Evolutionary conservation across 192 early-diverging fungal species (phyloP), one percentile per base, ranked within the genome.

Genomic region (Gorgonomyces haynaldii): DNA sequence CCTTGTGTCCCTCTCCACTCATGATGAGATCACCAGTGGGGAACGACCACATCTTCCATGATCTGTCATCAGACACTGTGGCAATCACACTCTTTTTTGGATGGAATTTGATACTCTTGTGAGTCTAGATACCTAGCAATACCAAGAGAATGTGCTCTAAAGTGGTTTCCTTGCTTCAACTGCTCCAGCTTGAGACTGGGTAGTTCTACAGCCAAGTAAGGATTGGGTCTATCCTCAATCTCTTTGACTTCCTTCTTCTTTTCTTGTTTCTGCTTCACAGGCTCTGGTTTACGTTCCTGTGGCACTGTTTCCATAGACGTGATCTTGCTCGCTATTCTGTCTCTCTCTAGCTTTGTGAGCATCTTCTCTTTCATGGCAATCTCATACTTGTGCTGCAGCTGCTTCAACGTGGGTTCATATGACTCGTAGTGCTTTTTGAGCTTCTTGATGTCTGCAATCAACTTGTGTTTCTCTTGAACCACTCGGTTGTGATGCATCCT

Each of bases 401-500:
- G 32, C 44, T 64, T 68, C 2, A 68, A 29, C 31, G 56, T 65
- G 9, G 67, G 68, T 37, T 70, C 70, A 31, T 63, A 71, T 5
- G 47, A 26, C 42, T 72, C 70, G 45, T 68, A 68, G 34, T 74
- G 67, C 45, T 65, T 73, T 40, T 73, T 71, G 13, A 77, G 56
- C 25, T 67, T 55, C 48, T 71, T 77, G 52, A 74, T 70, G 49
- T 77, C 74, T 13, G 35, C 44, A 19, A 69, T 58, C 29, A 75
- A 45, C 4, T 58, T 49, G 30, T 61, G 50, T 38, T 78, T 78
- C 41, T 78, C 75, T 44, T 78, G 75, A 19, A 72, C 69, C 15
- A 75, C 71, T 20, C 75, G 60, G 38, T 71, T 68, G 57, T 78
- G 72, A 57, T 78, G 75, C 75, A 78, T 75, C 5, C 72, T 48